phyloP scores from a whole-genome alignment of 2,329 filamentous ascomycete genomes.

The Nannizziopsis barbatae region DNA sequence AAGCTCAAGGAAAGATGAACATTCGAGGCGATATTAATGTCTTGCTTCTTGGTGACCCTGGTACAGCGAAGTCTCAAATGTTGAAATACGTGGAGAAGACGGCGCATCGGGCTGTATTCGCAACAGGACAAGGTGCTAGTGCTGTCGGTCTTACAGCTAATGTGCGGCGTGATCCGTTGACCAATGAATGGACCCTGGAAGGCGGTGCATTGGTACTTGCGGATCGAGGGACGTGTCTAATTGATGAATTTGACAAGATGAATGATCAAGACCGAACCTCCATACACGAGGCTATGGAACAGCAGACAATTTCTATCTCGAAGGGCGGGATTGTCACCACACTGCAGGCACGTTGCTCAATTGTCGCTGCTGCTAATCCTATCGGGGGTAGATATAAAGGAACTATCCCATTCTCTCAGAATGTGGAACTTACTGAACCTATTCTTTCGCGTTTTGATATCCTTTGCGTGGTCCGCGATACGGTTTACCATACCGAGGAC shows the following conservation, averaged over 20 bases:
- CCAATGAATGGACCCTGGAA: constrained; percentile 94
- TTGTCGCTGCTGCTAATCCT: constrained; percentile 93
- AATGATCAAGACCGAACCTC: constrained; percentile 97
- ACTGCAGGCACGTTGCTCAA: constrained; percentile 85
- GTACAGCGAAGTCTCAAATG: constrained; percentile 95
- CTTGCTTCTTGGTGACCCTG: constrained; percentile 86
- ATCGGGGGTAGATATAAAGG: constrained; percentile 95
- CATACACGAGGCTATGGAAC: constrained; percentile 99
- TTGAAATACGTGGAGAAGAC: constrained; percentile 98
- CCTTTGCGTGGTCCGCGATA: constrained; percentile 88
- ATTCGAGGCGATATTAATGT: constrained; percentile 98
- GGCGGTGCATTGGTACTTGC: constrained; percentile 90
- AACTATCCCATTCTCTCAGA: constrained; percentile 88
- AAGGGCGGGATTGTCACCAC: constrained; percentile 98
- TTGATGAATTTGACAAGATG: constrained; percentile 99
- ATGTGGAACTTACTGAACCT: constrained; percentile 92
- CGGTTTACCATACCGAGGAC: constrained; percentile 83
- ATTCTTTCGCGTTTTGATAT: constrained; percentile 98
- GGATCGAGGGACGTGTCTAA: constrained; percentile 87
- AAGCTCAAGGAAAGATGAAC: constrained; percentile 73
- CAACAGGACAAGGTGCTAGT: constrained; percentile 91
- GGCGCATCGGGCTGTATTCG: constrained; percentile 90
- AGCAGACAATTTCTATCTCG: constrained; percentile 97
- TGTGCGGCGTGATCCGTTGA: constrained; percentile 88
- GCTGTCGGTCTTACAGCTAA: constrained; percentile 96